Conservation (phyloP, 2,329 filamentous ascomycete genomes). For the Chaetomium sp. region DNA sequence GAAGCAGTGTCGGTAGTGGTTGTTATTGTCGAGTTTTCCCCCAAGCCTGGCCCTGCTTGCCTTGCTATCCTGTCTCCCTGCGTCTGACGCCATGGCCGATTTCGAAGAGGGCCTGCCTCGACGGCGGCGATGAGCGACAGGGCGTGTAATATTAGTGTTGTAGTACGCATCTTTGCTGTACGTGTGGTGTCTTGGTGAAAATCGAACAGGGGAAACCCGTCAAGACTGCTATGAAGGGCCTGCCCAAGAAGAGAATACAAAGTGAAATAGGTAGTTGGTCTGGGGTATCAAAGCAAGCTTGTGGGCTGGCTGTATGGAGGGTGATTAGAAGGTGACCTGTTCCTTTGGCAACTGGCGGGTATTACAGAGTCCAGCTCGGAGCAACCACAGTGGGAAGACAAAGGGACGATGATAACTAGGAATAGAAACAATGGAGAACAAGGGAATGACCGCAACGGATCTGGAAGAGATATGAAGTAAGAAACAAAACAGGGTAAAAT, state of each 20-base stretch:
- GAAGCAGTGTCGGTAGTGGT: background rate
- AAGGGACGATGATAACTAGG: constrained; percentile 13
- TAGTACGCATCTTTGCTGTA: constrained; percentile 26
- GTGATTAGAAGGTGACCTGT: background rate
- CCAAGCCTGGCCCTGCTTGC: background rate
- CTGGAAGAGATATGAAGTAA: background rate
- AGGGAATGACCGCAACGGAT: background rate
- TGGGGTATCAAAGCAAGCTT: constrained; percentile 7
- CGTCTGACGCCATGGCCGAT: background rate
- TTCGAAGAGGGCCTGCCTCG: constrained; percentile 37
- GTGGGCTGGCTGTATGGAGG: background rate
- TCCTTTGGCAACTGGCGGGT: constrained; percentile 3
- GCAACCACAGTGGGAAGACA: constrained; percentile 5
- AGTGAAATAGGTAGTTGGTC: background rate
- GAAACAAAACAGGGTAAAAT: background rate
- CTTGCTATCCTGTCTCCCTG: constrained; percentile 4
- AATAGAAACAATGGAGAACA: background rate
- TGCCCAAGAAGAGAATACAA: constrained; percentile 15
- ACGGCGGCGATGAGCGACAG: constrained; percentile 28
- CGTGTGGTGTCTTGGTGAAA: background rate
- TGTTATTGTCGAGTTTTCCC: background rate
- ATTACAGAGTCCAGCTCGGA: constrained; percentile 4
- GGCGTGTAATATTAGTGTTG: constrained; percentile 26
- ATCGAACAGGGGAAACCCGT: background rate
- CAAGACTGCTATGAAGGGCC: constrained; percentile 14